These are phyloP conservation scores for Aphanomyces invadans DNA, from an alignment of 352 stramenopile genomes.

Conservation along the genomic window DNA sequence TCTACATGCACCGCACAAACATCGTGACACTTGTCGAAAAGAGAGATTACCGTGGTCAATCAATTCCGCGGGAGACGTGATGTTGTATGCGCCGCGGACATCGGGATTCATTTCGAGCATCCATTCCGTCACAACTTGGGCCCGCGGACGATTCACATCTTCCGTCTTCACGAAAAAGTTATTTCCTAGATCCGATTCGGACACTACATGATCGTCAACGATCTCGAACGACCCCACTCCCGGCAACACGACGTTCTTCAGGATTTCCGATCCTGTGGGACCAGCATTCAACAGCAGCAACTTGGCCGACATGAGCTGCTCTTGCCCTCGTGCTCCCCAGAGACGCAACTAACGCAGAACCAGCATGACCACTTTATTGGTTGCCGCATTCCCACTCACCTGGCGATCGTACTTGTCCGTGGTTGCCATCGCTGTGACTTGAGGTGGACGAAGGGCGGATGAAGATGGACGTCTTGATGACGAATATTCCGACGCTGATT, in stretches of 20 bases:
- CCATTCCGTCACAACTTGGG: conserved; percentile 69
- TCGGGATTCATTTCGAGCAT: conserved; percentile 96
- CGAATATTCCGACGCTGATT: too few relatives aligned
- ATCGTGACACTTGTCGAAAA: neutral
- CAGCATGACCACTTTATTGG: neutral
- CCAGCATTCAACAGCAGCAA: conserved; percentile 89
- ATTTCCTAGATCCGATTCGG: conserved; percentile 69
- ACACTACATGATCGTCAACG: conserved; percentile 84
- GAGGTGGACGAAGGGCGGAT: neutral
- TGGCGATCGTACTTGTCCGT: conserved; percentile 21
- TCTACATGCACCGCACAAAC: conserved; percentile 28
- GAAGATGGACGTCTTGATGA: neutral
- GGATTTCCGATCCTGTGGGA: conserved; percentile 91
- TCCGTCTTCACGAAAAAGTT: conserved; percentile 90
- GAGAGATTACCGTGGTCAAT: conserved; percentile 32
- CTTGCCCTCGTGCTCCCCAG: conserved; percentile 94
- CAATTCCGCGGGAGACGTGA: conserved; percentile 43
- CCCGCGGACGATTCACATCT: conserved; percentile 52
- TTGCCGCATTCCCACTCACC: neutral
- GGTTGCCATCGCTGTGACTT: conserved; percentile 6
- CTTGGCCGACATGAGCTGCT: conserved; percentile 73
- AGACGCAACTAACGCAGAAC: conserved; percentile 82
- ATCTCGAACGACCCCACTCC: conserved; percentile 88
- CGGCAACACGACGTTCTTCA: conserved; percentile 97
- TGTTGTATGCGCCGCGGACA: conserved; percentile 50